Conservation (phyloP, 1,284 basidiomycete genomes). For the Trichosporon sp. region DNA sequence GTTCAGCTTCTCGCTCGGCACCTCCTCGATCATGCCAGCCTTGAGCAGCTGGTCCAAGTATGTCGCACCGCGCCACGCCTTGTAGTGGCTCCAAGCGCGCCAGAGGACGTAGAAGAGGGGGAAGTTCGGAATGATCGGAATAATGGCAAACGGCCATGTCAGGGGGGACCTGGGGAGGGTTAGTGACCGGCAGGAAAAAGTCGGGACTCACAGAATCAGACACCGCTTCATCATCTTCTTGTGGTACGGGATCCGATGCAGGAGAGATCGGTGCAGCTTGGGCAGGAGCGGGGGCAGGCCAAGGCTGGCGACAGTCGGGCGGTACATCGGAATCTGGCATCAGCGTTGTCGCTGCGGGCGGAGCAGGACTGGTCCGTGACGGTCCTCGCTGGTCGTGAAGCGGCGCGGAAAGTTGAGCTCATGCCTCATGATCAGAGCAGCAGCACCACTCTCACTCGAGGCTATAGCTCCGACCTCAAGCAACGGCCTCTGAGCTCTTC, state of each 20-base stretch:
- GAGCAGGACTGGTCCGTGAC: too few species aligned
- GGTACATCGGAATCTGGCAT: slow-evolving; percentile 38
- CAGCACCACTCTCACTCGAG: background rate
- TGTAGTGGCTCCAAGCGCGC: slow-evolving; percentile 51
- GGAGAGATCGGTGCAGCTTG: slow-evolving; percentile 36
- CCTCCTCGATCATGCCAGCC: slow-evolving; percentile 39
- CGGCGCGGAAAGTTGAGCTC: too few species aligned
- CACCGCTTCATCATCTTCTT: slow-evolving; percentile 38
- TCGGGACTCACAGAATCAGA: slow-evolving; percentile 26
- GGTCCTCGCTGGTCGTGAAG: too few species aligned
- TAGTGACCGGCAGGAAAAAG: background rate
- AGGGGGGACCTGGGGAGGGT: slow-evolving; percentile 35
- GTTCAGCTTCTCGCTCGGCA: slow-evolving; percentile 24
- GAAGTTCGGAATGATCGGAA: slow-evolving; percentile 51
- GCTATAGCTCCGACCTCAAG: background rate
- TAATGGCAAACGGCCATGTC: slow-evolving; percentile 48
- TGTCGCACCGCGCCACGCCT: slow-evolving; percentile 45
- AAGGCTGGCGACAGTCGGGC: slow-evolving; percentile 28
- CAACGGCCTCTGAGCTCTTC: background rate
- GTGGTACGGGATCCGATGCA: slow-evolving; percentile 44
- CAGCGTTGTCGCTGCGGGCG: background rate
- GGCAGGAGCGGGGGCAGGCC: slow-evolving; percentile 34
- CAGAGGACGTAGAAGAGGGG: slow-evolving; percentile 52
- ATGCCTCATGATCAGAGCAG: background rate
- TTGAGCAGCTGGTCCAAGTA: slow-evolving; percentile 41